Base-by-base conservation (phyloP, 257 asterid genomes). In the Petrea volubilis region DNA sequence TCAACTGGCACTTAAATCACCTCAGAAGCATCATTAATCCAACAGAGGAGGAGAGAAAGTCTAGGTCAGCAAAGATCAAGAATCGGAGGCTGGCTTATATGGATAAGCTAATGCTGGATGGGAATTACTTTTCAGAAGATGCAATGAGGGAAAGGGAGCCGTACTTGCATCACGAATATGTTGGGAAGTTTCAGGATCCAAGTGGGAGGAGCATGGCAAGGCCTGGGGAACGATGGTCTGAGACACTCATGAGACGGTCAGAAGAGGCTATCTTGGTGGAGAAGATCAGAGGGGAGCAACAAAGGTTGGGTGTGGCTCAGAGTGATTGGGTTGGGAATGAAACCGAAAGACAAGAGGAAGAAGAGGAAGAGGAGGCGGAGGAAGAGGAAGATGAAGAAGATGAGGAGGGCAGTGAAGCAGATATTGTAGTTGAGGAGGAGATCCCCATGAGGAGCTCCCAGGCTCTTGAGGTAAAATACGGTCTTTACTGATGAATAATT, bases 141-240 rank as follows among this genome's bases (percentile, higher is more conserved):
- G 88, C 97, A 28, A 94, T 94, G 98, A 94, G 98, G 82, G 97
- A 91, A 68, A 86, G 98, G 68, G 98, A 94, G 31, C 98, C 97
- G 6, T 94, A 89, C 60, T 83, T 94, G 88, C 98, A 94, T 71
- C 96, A 94, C 52, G 96, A 91, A 84, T 90, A 86, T 79, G 72
- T 94, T 8, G 98, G 98, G 52, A 86, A 81, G 85, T 94, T 94
- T 87, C 98, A 94, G 81, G 98, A 94, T 70, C 87, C 76, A 12
- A 84, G 78, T 75, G 97, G 96, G 50, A 87, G 98, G 89, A 76
- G 89, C 57, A 91, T 94, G 98, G 89, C 91, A 2, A 83, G 98
- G 83, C 98, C 98, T 3, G 98, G 98, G 71, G 98, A 94, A 64
- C 84, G 96, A 73, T 94, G 98, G 98, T 91, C 96, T 0, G 97